Evolutionary conservation across 495 filamentous ascomycete genomes (phyloP).

Genomic region (Penicillium soppii): DNA sequence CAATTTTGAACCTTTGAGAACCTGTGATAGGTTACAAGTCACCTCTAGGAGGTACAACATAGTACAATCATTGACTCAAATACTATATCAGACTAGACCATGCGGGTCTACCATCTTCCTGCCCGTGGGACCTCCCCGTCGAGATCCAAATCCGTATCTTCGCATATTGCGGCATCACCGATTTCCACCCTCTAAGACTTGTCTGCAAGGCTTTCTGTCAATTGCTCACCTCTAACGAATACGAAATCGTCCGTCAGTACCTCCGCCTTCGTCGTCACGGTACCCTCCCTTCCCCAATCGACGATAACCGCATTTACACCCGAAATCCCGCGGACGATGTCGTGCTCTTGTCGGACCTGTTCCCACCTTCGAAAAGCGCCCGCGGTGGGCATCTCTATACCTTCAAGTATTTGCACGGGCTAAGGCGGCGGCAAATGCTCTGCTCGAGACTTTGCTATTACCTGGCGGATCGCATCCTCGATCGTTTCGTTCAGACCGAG

Average conservation of each 20-base stretch:
- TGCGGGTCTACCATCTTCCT: conserved; percentile 21
- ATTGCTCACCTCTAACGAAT: conserved; percentile 38
- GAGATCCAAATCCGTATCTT: conserved; percentile 49
- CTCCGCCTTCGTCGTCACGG: conserved; percentile 46
- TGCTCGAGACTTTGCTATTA: conserved; percentile 44
- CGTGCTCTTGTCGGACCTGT: conserved; percentile 46
- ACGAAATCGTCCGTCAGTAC: conserved; percentile 41
- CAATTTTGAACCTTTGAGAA: no score
- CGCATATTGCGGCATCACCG: conserved; percentile 38
- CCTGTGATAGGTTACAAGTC: no score
- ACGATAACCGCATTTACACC: conserved; percentile 40
- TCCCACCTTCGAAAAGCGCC: conserved; percentile 43
- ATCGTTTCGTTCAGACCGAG: conserved; percentile 36
- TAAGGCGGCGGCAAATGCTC: conserved; percentile 39
- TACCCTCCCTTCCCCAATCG: conserved; percentile 45
- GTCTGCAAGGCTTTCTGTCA: conserved; percentile 41
- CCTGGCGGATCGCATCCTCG: conserved; percentile 45
- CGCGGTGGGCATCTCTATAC: conserved; percentile 47
- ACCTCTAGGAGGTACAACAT: no score
- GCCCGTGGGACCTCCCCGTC: conserved; percentile 44
- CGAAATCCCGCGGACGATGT: conserved; percentile 46
- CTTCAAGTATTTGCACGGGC: conserved; percentile 39
- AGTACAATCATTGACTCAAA: background rate
- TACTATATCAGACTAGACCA: conserved; percentile 9
- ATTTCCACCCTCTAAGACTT: conserved; percentile 38